Evolutionary conservation across 2,329 filamentous ascomycete species (phyloP), one percentile per base, ranked within the genome.

Genomic region (Monascus ruber): DNA sequence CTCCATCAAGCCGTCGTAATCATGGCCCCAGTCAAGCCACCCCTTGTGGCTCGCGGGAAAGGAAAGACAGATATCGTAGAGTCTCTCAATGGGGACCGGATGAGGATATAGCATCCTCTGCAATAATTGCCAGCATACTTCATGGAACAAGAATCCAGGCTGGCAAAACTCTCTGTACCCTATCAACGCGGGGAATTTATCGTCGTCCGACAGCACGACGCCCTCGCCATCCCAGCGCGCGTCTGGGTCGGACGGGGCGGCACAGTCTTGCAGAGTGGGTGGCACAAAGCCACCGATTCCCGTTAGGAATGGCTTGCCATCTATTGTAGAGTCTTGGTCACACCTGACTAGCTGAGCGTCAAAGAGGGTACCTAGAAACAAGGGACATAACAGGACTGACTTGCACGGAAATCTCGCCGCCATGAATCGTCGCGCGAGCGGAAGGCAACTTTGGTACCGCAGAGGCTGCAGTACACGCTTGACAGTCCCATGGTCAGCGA

Each of bases 41-140:
- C 41, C 42, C 31, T n/a, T 31, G 11, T 26, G 28, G 17, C 37
- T 34, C 2, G 39, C 39, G 26, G 45, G 46, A 34, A 44, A 44
- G 7, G 48, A 50, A 7, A 42, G 41, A 33, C 43, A 49, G n/a
- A 50, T 42, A 33, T 47, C 40, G 38, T 52, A 52, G n/a, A 52
- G 32, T 4, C 36, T 40, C 24, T 45, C 35, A 24, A 49, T 42
- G 5, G 44, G 40, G 17, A 49, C 42, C 17, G 41, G 37, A 24
- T 37, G 24, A 4, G 48, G 48, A 28, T 41, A 34, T 24, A 46
- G 34, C 9, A 44, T 38, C 10, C 36, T 36, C 31, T 38, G 39
- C 6, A 52, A 36, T 7, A 50, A 9, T 38, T 41, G 33, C 49
- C 49, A 52, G 34, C 49, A 52, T 24, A 39, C 28, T 6, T 52